Evolutionary conservation across 148 eudicot species (phyloP).

Genomic region (Vaccinium darrowii): DNA sequence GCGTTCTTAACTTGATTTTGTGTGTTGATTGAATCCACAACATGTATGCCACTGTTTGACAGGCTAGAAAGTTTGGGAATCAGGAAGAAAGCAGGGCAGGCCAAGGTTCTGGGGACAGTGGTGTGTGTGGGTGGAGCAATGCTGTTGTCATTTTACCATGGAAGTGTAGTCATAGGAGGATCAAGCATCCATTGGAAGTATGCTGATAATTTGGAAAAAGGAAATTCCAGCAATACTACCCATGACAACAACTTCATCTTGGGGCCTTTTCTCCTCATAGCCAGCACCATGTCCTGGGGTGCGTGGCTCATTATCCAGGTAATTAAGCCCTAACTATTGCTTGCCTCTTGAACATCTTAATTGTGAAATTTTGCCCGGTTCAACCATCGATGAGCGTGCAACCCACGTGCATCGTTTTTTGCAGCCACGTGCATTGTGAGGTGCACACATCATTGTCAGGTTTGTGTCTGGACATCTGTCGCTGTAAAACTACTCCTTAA

Average conservation of each 20-base stretch:
- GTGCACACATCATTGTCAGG: too few species aligned
- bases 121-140: slow-evolving; percentile 81
- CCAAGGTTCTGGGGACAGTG: slow-evolving; percentile 65
- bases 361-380: too few species aligned
- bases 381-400: too few species aligned
- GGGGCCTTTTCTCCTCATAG: slow-evolving; percentile 67
- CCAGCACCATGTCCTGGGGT: slow-evolving; percentile 65
- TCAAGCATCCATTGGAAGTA: slow-evolving; percentile 51
- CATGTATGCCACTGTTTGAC: background rate
- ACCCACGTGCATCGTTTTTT: too few species aligned
- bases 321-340: slow-evolving; percentile 21
- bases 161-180: slow-evolving; percentile 34
- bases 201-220: slow-evolving; percentile 16
- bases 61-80: slow-evolving; percentile 66
- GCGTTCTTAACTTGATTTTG: background rate
- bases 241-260: slow-evolving; percentile 30
- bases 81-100: slow-evolving; percentile 50
- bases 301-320: slow-evolving; percentile 79
- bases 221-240: background rate
- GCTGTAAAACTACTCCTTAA: too few species aligned
- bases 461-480: too few species aligned
- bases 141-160: slow-evolving; percentile 75
- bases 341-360: background rate
- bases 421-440: too few species aligned
- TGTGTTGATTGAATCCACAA: too few species aligned